Base-by-base conservation (phyloP, 1,284 basidiomycete genomes). In the Erythrobasidium hasegawianum region DNA sequence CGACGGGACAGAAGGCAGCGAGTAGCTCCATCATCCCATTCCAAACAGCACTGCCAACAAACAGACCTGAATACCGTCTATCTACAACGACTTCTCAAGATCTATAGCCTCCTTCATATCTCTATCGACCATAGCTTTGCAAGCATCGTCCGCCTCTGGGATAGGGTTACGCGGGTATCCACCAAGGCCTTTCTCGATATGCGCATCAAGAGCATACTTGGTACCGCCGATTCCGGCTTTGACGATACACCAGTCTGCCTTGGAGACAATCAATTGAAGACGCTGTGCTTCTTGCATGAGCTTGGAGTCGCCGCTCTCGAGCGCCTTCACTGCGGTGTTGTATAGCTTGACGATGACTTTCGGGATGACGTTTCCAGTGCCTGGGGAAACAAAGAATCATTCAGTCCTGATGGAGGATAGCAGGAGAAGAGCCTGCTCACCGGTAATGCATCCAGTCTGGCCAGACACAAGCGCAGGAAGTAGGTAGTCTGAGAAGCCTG, bases 291-390 rank as follows among this genome's bases (percentile, higher is more conserved):
- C 86, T 18, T 81, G 78, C 52, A 85, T 71, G 59, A 83, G 82
- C 11, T 85, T 85, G 13, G 82, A 81, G 59, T 83, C 79, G 74
- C 83, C 78, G 7, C 77, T 76, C 55, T 73, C 70, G 55, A 80
- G 68, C 13, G 78, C 79, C 62, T 76, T 75, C 29, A 77, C 64
- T 1, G 76, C 85, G 14, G 86, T 75, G 55, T 81, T 77, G 75
- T 84, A 86, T 33, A 90, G 75, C 71, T 80, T 80, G 26, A 78
- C 79, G 74, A 90, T 88, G 16, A 86, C 79, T 73, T 88, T 89
- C 9, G 89, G 89, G 57, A 86, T 80, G 68, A 90, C 78, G 77
- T 91, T 91, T 13, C 87, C 87, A 22, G 54, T 54, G 20, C 54
- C 45, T 67, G n/a, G n/a, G n/a, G n/a, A n/a, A n/a, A n/a, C n/a